phyloP scores from a whole-genome alignment of 108 stramenopile species.

The Stephanodiscus minutulus region DNA sequence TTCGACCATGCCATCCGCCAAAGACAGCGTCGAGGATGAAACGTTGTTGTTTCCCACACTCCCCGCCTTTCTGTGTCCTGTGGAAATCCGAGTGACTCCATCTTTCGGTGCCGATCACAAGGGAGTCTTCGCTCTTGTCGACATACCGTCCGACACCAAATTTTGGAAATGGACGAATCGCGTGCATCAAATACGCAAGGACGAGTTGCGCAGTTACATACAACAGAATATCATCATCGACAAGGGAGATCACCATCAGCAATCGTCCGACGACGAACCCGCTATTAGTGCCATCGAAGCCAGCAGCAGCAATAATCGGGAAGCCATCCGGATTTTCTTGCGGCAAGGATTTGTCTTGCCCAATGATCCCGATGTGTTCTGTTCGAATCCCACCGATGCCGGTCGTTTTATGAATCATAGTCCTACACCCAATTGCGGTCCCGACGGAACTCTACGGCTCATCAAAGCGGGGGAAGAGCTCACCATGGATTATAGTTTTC shows the following conservation, averaged over 20 bases:
- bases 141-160: not conserved
- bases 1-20: not conserved
- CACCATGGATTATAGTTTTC: slow-evolving; percentile 34
- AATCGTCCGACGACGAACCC: not conserved
- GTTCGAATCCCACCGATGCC: slow-evolving; percentile 29
- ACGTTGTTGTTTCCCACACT: not conserved
- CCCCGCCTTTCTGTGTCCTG: not conserved
- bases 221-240: not conserved
- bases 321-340: slow-evolving; percentile 16
- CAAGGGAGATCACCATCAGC: not conserved
- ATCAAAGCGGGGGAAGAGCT: slow-evolving; percentile 32
- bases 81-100: not conserved
- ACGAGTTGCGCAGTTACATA: not conserved
- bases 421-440: slow-evolving; percentile 23
- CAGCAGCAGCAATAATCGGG: not conserved
- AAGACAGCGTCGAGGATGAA: not conserved
- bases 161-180: slow-evolving; percentile 1
- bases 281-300: not conserved
- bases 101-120: not conserved
- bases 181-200: not conserved
- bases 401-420: slow-evolving; percentile 34
- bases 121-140: not conserved
- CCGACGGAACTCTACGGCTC: slow-evolving; percentile 20
- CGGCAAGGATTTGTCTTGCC: slow-evolving; percentile 34
- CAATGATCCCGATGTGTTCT: slow-evolving; percentile 14